Percentiles rank a stretch among this genome's conserved stretches.
Evolutionary conservation across 257 asterid species (phyloP).

Genomic region (Rhazya stricta): DNA sequence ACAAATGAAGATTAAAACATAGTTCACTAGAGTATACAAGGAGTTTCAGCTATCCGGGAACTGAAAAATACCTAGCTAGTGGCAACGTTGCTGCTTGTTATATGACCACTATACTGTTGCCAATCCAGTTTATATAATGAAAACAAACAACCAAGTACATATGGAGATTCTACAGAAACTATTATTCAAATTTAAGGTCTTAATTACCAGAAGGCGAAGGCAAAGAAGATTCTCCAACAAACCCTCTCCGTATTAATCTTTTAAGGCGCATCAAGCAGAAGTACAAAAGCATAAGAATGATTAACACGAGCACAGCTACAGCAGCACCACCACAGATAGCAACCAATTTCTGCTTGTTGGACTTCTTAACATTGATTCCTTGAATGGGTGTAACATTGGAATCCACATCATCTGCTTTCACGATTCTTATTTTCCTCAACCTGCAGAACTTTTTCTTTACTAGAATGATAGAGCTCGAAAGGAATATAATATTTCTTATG

Average conservation of each 20-base stretch:
- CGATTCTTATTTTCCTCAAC: neutral
- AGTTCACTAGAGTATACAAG: too few relatives aligned
- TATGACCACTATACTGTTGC: too few relatives aligned
- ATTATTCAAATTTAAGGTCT: neutral
- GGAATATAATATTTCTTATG: neutral
- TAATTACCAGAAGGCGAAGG: slow-evolving; percentile 14
- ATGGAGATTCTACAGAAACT: neutral
- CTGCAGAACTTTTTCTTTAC: neutral
- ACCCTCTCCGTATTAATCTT: slow-evolving; percentile 6
- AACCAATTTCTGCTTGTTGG: neutral
- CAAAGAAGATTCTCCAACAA: slow-evolving; percentile 10
- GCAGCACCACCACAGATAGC: slow-evolving; percentile 16
- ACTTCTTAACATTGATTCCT: neutral
- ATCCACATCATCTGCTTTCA: neutral
- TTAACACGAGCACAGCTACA: slow-evolving; percentile 4
- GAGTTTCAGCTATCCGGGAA: too few relatives aligned
- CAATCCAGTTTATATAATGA: too few relatives aligned
- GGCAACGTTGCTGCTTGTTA: too few relatives aligned
- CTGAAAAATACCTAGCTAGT: too few relatives aligned
- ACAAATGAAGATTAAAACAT: too few relatives aligned
- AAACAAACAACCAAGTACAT: too few relatives aligned
- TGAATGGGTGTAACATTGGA: neutral
- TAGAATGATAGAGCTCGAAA: neutral
- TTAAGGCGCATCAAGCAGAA: slow-evolving; percentile 7
- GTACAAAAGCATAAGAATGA: neutral